These are phyloP conservation scores for Saccharomycopsis capsularis DNA, from an alignment of 805 yeast species.

Conservation along the genomic window DNA sequence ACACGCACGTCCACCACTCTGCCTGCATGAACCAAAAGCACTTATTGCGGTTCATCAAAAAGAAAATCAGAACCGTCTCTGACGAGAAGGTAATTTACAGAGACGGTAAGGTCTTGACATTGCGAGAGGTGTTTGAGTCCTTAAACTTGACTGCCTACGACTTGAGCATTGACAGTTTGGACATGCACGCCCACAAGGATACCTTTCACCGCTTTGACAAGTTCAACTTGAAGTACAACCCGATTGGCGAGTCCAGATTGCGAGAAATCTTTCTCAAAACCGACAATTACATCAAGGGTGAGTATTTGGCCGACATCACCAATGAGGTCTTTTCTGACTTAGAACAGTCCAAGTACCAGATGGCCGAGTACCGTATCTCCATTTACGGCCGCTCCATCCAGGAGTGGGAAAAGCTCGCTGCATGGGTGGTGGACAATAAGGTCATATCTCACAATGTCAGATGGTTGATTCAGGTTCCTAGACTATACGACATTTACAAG, in stretches of 20 bases:
- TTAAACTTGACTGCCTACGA: slow-evolving; percentile 90
- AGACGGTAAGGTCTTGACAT: slow-evolving; percentile 81
- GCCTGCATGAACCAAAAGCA: slow-evolving; percentile 99
- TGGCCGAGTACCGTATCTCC: slow-evolving; percentile 94
- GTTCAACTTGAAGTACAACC: slow-evolving; percentile 94
- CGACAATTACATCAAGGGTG: slow-evolving; percentile 84
- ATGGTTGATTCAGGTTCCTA: slow-evolving; percentile 94
- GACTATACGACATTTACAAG: slow-evolving; percentile 86
- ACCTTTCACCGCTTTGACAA: slow-evolving; percentile 97
- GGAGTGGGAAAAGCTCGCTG: slow-evolving; percentile 95
- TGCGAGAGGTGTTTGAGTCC: slow-evolving; percentile 87
- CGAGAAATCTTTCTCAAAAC: slow-evolving; percentile 95
- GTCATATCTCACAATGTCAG: slow-evolving; percentile 88
- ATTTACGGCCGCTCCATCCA: slow-evolving; percentile 82
- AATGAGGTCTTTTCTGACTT: slow-evolving; percentile 90
- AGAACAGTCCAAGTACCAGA: slow-evolving; percentile 92
- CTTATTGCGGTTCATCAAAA: slow-evolving; percentile 85
- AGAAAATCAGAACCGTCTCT: slow-evolving; percentile 80
- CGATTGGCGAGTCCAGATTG: slow-evolving; percentile 95
- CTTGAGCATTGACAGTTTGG: slow-evolving; percentile 90
- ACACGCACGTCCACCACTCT: slow-evolving; percentile 97
- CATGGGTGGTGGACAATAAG: slow-evolving; percentile 92
- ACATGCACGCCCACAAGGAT: slow-evolving; percentile 99
- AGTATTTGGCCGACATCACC: slow-evolving; percentile 87
- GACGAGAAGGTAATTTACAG: slow-evolving; percentile 88